Conservation (phyloP, 148 eudicot species). For the Euryodendron excelsum region DNA sequence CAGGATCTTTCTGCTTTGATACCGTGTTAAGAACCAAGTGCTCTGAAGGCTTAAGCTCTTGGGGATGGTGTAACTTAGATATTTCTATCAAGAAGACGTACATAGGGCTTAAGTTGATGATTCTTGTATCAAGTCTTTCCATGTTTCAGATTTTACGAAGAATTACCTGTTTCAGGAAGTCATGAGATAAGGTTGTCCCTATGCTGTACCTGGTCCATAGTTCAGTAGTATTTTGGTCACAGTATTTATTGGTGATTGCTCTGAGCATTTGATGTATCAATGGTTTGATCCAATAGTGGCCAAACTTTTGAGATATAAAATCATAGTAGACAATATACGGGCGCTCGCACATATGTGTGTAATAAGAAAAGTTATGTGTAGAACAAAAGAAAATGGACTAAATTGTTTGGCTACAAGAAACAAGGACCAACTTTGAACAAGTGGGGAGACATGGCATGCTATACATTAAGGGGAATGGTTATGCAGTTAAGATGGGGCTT, state of each 20-base stretch:
- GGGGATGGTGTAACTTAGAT: background rate
- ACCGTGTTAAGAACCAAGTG: background rate
- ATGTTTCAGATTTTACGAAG: background rate
- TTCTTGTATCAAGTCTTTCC: background rate
- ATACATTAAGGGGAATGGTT: background rate
- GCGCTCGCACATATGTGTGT: background rate
- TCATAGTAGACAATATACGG: background rate
- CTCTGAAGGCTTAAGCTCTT: background rate
- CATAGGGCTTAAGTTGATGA: background rate
- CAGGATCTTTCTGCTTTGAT: constrained; percentile 1
- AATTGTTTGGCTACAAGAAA: background rate
- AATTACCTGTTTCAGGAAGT: constrained; percentile 3
- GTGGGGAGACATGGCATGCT: background rate
- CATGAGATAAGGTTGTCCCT: background rate
- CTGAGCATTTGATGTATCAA: background rate
- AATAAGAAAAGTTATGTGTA: background rate
- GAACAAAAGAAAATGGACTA: background rate
- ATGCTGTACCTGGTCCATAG: background rate
- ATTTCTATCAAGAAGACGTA: background rate
- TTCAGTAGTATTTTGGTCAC: background rate
- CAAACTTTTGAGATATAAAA: background rate
- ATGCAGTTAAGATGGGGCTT: background rate
- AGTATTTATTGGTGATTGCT: background rate
- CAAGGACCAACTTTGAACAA: background rate
- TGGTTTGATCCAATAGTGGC: background rate